Evolutionary conservation across 179 eudicot genomes (phyloP), one percentile per base, ranked within the genome.

Genomic region (Corrigiola litoralis): DNA sequence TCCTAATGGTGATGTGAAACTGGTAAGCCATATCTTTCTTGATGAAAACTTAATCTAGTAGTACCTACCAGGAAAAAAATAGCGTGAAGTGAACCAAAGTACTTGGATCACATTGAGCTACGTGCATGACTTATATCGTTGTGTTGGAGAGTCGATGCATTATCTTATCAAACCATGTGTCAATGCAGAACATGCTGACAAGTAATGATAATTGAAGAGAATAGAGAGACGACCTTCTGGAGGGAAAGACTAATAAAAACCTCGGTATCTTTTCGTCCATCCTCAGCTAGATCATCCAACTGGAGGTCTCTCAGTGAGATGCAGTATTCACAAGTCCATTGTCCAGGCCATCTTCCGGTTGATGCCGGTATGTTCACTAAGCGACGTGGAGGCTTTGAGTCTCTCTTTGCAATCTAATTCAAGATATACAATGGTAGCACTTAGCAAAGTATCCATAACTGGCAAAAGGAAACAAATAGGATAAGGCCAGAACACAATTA

Each of bases 271-370:
- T 61, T 63, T 8, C 67, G 44, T 8, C 77, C 83, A 72, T 76
- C 75, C 63, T 79, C 80, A 17, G 77, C 78, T 60, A 79, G 66
- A 62, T 79, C 80, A 42, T 69, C 64, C 48, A 79, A 60, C 21
- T 61, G 75, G 12, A 79, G 67, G 20, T 79, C 83, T 63, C 58
- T 79, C 5, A 79, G 80, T 1, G 83, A 59, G 20, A 72, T 16
- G 0, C 66, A 2, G 52, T 72, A 79, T 16, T 79, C 80, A 58
- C 80, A 79, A 17, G 46, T 76, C 77, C 75, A 79, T 45, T 69
- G 48, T 24, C 83, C 80, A 27, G 69, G 58, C 77, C 70, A 72
- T 51, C 66, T 63, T 34, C 75, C 80, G 10, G 55, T 69, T 13
- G 77, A 58, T 31, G 72, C 73, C 5, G 79, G 75, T 60, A 77